Base-by-base conservation (phyloP, 148 eudicot genomes). In the Vaccinium macrocarpon region DNA sequence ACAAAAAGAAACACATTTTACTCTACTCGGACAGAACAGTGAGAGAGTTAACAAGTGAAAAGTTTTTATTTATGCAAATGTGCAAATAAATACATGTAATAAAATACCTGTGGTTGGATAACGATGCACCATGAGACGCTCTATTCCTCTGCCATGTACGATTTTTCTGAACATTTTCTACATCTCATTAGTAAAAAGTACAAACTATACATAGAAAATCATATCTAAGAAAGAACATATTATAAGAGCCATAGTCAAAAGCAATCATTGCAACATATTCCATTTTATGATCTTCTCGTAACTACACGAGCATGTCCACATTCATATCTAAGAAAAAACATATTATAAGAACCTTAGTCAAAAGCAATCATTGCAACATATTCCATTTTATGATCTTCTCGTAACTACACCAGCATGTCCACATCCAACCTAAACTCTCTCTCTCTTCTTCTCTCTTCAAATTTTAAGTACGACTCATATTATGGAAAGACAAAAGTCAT, bases 21-120 rank as follows among this genome's bases (percentile, higher is more conserved):
- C 64, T 71, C 55, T 29, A 61, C 27, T 78, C 29, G 85, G 55
- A 61, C 81, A 73, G 80, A 82, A 53, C 12, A 53, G 16, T 9
- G 49, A 35, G 9, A 66, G 18, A 56, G 35, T 16, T 66, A 62
- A n/a, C 27, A 12, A 49, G 32, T 74, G 74, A 79, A 25, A 81
- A 66, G 23, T 35, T 13, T 59, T 74, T 80, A 19, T 85, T 64
- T 62, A 61, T 61, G 25, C 57, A 25, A 25, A 52, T 14, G 6
- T 0, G 27, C 6, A 57, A n/a, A 49, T 4, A 78, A 81, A 76
- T 8, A 21, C 19, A 55, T 46, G 18, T 9, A 5, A 72, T 51
- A 48, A 52, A 52, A 62, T 95, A 97, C 99, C 99, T 93, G 77
- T n/a, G 78, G 87, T 85, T 90, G 76, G 87, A 81, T 76, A 72